phyloP scores from a whole-genome alignment of 495 filamentous ascomycete species.

The Clavariopsis aquatica region DNA sequence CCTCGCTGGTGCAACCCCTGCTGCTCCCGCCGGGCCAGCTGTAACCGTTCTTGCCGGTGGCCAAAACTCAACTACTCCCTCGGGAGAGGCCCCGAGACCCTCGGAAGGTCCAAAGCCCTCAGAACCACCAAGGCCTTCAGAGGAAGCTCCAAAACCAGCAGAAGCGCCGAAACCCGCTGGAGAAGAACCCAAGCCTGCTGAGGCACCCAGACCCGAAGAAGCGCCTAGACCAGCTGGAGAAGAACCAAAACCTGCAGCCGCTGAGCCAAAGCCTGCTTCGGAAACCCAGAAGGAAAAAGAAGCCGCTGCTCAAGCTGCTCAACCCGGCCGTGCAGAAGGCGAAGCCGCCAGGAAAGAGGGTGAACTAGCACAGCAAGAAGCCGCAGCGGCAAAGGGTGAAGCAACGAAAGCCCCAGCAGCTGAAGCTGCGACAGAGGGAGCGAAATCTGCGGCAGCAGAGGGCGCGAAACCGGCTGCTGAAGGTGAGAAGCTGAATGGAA shows the following conservation, averaged over 20 bases:
- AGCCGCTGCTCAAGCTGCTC: slow-evolving; percentile 3
- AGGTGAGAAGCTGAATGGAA: slow-evolving; percentile 2
- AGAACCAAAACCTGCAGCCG: not conserved
- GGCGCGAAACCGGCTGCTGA: not conserved
- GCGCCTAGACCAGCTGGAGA: not conserved
- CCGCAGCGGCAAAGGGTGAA: not conserved
- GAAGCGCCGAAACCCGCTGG: too few species aligned
- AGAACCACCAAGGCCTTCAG: too few species aligned
- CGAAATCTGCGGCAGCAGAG: slow-evolving; percentile 2
- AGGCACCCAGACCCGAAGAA: too few species aligned
- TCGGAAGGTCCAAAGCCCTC: too few species aligned
- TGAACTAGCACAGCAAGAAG: slow-evolving; percentile 1
- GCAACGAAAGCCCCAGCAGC: not conserved
- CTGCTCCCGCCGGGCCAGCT: not conserved
- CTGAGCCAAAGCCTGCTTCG: not conserved
- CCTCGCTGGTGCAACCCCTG: not conserved
- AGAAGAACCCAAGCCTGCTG: too few species aligned
- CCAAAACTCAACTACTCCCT: too few species aligned
- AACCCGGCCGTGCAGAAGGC: slow-evolving; percentile 8
- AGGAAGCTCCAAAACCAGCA: too few species aligned
- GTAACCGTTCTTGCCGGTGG: not conserved
- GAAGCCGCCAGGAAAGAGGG: slow-evolving; percentile 2
- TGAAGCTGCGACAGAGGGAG: not conserved
- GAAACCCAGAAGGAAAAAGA: not conserved
- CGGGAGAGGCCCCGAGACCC: too few species aligned